Evolutionary conservation across 1,284 basidiomycete genomes (phyloP).

Genomic region (Jaminaea rosea): DNA sequence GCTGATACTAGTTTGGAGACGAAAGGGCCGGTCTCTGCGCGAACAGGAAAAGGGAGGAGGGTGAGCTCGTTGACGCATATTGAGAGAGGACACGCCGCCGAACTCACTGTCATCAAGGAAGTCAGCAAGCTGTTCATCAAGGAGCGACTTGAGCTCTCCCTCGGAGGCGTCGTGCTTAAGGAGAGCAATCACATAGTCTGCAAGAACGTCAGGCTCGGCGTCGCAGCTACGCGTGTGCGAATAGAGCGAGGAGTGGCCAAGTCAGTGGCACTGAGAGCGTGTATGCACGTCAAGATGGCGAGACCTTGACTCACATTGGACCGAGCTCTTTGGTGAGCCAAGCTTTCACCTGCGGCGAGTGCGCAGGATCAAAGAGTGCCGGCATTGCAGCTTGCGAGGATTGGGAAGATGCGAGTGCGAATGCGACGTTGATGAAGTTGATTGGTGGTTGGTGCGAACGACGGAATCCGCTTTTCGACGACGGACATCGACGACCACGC

Average conservation of each 20-base stretch:
- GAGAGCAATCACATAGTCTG: conserved; percentile 89
- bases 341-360: conserved; percentile 31
- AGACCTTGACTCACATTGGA: conserved; percentile 28
- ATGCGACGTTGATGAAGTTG: background rate
- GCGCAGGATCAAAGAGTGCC: conserved; percentile 26
- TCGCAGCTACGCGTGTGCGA: conserved; percentile 71
- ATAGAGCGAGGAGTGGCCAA: no score
- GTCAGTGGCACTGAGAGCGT: no score
- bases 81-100: background rate
- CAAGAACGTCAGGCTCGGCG: conserved; percentile 84
- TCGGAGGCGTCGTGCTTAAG: conserved; percentile 80
- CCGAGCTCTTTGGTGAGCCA: conserved; percentile 39
- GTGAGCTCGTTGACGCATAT: background rate
- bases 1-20: conserved; percentile 59
- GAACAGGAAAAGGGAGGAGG: background rate
- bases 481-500: no score
- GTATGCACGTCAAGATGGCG: no score
- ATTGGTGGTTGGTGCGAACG: background rate
- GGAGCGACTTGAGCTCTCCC: conserved; percentile 68
- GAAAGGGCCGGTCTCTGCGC: conserved; percentile 64
- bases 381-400: background rate
- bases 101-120: conserved; percentile 76
- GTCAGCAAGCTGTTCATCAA: conserved; percentile 70
- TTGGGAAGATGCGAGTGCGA: background rate
- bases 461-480: no score